phyloP scores from a whole-genome alignment of 257 asterid genomes.

The Leptodermis oblonga region DNA sequence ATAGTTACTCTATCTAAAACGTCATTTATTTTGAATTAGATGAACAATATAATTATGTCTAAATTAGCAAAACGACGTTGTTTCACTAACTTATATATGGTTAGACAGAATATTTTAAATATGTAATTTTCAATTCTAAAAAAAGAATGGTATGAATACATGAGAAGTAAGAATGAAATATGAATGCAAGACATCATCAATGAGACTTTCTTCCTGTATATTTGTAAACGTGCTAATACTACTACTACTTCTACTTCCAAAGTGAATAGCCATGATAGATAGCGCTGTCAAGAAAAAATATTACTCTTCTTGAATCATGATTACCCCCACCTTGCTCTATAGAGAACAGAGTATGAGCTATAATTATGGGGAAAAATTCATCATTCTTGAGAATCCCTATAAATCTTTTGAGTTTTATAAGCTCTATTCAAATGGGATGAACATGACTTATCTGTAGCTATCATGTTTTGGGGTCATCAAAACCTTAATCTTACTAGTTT shows the following conservation, averaged over 20 bases:
- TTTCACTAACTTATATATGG: no score
- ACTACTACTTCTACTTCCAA: neutral
- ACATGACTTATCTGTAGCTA: slow-evolving; percentile 8
- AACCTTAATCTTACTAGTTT: neutral
- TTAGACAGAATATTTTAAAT: no score
- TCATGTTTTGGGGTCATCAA: slow-evolving; percentile 4
- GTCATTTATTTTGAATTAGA: no score
- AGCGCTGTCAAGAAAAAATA: neutral
- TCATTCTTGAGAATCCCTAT: neutral
- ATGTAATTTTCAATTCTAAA: no score
- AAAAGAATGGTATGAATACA: no score
- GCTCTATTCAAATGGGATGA: neutral
- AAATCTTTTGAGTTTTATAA: neutral
- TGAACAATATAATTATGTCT: no score
- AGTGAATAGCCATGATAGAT: neutral
- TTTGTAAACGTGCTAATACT: no score
- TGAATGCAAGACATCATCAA: neutral
- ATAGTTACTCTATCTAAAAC: no score
- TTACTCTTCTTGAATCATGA: slow-evolving; percentile 27
- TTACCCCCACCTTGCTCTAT: slow-evolving; percentile 38
- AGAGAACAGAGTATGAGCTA: neutral
- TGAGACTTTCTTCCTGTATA: neutral
- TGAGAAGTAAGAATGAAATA: neutral
- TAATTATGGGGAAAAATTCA: neutral
- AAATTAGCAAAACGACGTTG: no score